Base-by-base conservation (phyloP, 352 stramenopile species). In the Phytophthora macrochlamydospora region DNA sequence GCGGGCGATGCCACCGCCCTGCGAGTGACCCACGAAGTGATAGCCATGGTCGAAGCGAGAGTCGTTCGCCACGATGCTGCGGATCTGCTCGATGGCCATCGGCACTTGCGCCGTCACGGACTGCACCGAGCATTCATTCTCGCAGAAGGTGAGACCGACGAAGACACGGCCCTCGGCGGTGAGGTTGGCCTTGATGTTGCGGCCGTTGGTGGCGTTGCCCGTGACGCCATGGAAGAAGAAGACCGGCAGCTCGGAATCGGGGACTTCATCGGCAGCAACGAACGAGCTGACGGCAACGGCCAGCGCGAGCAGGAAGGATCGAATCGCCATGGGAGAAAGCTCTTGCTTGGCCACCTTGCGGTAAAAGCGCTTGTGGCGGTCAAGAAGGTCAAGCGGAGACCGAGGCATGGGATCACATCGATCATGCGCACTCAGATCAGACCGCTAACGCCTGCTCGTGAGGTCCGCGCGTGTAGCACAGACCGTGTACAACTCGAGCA, bases 221-320 rank as follows among this genome's bases (percentile, higher is more conserved):
- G 71, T 79, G 50, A 81, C 45, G 43, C 75, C 78, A 55, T 87
- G 78, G 62, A 86, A 82, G 65, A 83, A 84, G 65, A 84, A 73
- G n/a, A 80, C 68, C 5, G 78, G 72, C 4, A 86, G 62, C 9
- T 62, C 12, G 18, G 62, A 65, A 2, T 66, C 63, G 29, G 57
- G 14, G 3, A 62, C 51, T 43, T 40, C 33, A 13, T n/a, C 49
- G 3, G 64, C 58, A 18, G 14, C 32, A 28, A 53, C 37, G 28
- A 62, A 24, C 11, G 58, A 53, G 35, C 42, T 51, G 28, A 31
- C 30, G 31, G 37, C 52, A 11, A 14, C 52, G 30, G 52, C 46
- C 32, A 68, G 30, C 37, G 50, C 44, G 24, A 71, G 13, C n/a
- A 67, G 40, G 51, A 71, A 50, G n/a, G 24, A n/a, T 30, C 52